Evolutionary conservation across 192 early-diverging fungal species (phyloP).

Genomic region (Kappamyces sp.): DNA sequence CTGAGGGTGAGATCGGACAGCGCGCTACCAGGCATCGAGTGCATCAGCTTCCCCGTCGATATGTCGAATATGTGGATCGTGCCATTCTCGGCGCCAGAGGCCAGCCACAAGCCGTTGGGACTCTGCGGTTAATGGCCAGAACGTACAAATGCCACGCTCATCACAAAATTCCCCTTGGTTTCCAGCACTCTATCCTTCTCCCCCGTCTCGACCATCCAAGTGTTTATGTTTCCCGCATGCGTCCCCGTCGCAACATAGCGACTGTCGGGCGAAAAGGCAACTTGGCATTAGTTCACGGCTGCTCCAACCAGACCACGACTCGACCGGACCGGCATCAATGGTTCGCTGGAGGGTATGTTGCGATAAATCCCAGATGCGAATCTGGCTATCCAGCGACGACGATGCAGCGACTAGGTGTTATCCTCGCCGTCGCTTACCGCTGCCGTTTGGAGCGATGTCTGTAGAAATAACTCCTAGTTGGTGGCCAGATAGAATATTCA

Average conservation of each 20-base stretch:
- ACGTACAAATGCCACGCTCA: constrained; percentile 71
- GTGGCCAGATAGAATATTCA: constrained; percentile 64
- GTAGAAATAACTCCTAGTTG: constrained; percentile 73
- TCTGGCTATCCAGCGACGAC: constrained; percentile 70
- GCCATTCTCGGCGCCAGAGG: constrained; percentile 70
- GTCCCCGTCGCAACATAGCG: constrained; percentile 65
- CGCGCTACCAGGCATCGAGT: constrained; percentile 45
- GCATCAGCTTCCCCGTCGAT: constrained; percentile 57
- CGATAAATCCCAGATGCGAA: constrained; percentile 71
- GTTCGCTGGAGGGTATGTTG: constrained; percentile 42
- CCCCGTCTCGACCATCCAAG: constrained; percentile 63
- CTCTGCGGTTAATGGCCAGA: constrained; percentile 39
- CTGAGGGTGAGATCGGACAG: constrained; percentile 24
- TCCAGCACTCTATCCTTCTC: constrained; percentile 60
- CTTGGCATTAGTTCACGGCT: neutral
- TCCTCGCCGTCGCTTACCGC: constrained; percentile 15
- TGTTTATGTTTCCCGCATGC: constrained; percentile 64
- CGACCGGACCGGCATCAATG: constrained; percentile 63
- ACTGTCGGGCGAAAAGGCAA: constrained; percentile 66
- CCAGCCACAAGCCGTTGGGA: constrained; percentile 68
- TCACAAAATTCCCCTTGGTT: constrained; percentile 70
- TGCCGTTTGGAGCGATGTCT: constrained; percentile 53
- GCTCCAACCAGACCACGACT: constrained; percentile 56
- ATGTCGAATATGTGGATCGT: constrained; percentile 66
- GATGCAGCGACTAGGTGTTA: constrained; percentile 51